phyloP scores from a whole-genome alignment of 2,329 filamentous ascomycete genomes.

The Colletotrichum ledebouriae region DNA sequence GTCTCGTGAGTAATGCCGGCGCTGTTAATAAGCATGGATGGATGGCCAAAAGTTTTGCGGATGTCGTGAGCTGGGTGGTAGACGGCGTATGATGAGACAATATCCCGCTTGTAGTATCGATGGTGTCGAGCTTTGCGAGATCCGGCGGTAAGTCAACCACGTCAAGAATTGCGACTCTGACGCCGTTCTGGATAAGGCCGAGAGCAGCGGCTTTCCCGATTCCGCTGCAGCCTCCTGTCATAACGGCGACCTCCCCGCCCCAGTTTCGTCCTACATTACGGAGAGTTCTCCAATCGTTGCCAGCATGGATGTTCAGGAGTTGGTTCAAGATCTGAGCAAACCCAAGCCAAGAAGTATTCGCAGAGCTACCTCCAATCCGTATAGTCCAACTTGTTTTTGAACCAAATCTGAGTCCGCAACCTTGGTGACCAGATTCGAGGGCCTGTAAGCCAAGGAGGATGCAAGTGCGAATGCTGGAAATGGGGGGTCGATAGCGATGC shows the following conservation, averaged over 20 bases:
- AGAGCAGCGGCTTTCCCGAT: background rate
- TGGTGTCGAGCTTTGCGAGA: background rate
- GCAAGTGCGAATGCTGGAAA: background rate
- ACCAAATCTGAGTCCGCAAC: accelerated
- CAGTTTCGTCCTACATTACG: accelerated
- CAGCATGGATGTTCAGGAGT: background rate
- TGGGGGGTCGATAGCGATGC: background rate
- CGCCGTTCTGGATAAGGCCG: background rate
- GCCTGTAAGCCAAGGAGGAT: background rate
- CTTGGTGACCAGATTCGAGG: background rate
- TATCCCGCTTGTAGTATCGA: background rate
- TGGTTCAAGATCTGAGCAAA: background rate
- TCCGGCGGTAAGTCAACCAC: background rate
- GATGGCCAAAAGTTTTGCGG: background rate
- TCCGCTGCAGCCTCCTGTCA: background rate
- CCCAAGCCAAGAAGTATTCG: background rate
- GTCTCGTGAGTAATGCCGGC: background rate
- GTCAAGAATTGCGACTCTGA: background rate
- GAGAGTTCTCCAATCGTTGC: background rate
- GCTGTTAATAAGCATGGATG: background rate
- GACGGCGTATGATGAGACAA: background rate
- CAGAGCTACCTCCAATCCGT: background rate
- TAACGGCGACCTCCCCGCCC: background rate
- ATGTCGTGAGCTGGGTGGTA: background rate
- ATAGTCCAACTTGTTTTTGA: background rate